Percentiles rank a stretch among this genome's conserved stretches.
These are phyloP conservation scores for Eucalyptus pauciflora DNA, from an alignment of 345 rosid species.

Conservation along the genomic window DNA sequence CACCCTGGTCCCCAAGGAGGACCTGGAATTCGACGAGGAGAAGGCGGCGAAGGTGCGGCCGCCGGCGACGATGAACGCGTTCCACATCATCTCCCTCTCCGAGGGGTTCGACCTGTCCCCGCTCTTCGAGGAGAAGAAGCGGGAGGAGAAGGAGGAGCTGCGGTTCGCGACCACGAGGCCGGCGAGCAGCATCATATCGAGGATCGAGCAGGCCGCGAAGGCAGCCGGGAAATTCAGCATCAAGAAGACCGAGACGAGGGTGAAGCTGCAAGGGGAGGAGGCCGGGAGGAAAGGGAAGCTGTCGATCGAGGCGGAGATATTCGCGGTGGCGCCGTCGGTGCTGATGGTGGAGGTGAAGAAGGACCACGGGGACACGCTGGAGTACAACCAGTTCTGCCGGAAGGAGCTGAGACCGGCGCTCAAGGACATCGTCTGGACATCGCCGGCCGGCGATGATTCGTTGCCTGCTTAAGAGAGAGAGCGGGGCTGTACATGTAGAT, in stretches of 20 bases:
- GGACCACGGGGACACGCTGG: slow-evolving; percentile 19
- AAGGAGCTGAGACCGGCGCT: slow-evolving; percentile 28
- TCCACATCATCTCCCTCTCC: slow-evolving; percentile 78
- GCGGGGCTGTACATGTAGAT: background rate
- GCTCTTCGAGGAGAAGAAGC: slow-evolving; percentile 75
- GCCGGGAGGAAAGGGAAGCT: slow-evolving; percentile 13
- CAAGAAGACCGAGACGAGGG: slow-evolving; percentile 65
- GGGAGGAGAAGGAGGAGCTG: slow-evolving; percentile 72
- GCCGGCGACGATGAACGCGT: slow-evolving; percentile 69
- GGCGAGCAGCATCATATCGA: slow-evolving; percentile 82
- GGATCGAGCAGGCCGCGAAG: slow-evolving; percentile 62
- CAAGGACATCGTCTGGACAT: slow-evolving; percentile 84
- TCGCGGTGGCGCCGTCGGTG: slow-evolving; percentile 9
- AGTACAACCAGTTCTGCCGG: slow-evolving; percentile 15
- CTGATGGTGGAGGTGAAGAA: slow-evolving; percentile 20
- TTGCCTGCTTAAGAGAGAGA: slow-evolving; percentile 17
- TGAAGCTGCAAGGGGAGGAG: slow-evolving; percentile 31
- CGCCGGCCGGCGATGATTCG: slow-evolving; percentile 2
- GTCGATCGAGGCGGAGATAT: slow-evolving; percentile 10
- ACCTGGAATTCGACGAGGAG: slow-evolving; percentile 8
- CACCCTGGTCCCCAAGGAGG: slow-evolving; percentile 3
- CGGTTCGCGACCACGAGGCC: slow-evolving; percentile 74
- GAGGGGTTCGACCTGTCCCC: slow-evolving; percentile 91
- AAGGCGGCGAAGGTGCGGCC: slow-evolving; percentile 13
- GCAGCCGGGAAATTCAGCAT: slow-evolving; percentile 46